A percentile compares a stretch with the other conserved stretches of the same genome.
These are phyloP conservation scores for Fusarium sublunatum DNA, from an alignment of 2,329 filamentous ascomycete species.

Conservation along the genomic window DNA sequence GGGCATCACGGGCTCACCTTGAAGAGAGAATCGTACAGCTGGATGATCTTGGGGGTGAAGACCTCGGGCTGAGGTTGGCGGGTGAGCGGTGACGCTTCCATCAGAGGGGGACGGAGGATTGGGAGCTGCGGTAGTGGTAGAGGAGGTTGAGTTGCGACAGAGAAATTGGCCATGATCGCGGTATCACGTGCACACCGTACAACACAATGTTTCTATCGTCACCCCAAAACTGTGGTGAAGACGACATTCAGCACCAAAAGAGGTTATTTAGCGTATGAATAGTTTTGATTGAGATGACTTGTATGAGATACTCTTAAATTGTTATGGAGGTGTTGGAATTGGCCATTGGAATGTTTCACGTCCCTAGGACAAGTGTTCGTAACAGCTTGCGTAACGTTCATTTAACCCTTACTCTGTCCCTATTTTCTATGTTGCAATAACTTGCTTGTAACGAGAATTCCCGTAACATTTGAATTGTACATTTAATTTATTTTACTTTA, in stretches of 20 bases:
- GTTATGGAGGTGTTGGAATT: background rate
- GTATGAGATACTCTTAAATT: background rate
- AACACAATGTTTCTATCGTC: slow-evolving; percentile 13
- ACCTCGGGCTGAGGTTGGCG: slow-evolving; percentile 89
- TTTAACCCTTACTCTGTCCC: slow-evolving; percentile 1
- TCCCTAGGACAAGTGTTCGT: slow-evolving; percentile 26
- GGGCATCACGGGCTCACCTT: slow-evolving; percentile 59
- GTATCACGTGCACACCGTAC: slow-evolving; percentile 31
- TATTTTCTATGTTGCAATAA: background rate
- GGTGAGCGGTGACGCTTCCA: slow-evolving; percentile 93
- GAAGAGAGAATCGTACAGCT: slow-evolving; percentile 88
- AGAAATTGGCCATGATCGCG: slow-evolving; percentile 23
- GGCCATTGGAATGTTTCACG: slow-evolving; percentile 1
- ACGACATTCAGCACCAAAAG: slow-evolving; percentile 3
- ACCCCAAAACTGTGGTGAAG: slow-evolving; percentile 8
- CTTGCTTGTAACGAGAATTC: too few relatives aligned
- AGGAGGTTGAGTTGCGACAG: slow-evolving; percentile 35
- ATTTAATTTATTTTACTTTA: too few relatives aligned
- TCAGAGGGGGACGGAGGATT: slow-evolving; percentile 52
- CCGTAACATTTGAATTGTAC: too few relatives aligned
- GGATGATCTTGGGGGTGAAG: slow-evolving; percentile 93
- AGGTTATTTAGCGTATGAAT: background rate
- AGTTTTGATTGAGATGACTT: slow-evolving; percentile 1
- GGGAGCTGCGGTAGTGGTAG: slow-evolving; percentile 20
- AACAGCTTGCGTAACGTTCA: slow-evolving; percentile 26